A percentile compares a stretch with the other conserved stretches of the same genome.
Evolutionary conservation across 768 basidiomycete species (phyloP).

Genomic region (Agaricus sinodeliciosus): DNA sequence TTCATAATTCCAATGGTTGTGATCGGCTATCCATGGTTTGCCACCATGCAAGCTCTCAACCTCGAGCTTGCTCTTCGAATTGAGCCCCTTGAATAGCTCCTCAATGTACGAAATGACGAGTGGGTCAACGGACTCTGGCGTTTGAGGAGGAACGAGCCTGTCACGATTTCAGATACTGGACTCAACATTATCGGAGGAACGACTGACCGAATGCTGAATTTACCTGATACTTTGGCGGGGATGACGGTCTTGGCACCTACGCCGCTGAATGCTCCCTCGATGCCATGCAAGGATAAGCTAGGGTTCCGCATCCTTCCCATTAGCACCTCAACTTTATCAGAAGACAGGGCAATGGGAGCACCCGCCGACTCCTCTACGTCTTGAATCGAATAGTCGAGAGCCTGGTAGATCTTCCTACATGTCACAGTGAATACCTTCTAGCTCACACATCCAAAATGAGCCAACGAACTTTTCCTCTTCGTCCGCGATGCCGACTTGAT

Average conservation of each 20-base stretch:
- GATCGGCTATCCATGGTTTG: constrained; percentile 83
- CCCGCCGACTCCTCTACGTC: constrained; percentile 78
- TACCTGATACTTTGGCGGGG: constrained; percentile 81
- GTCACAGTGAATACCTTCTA: neutral
- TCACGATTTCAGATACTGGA: neutral
- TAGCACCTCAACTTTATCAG: constrained; percentile 70
- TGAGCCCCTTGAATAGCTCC: constrained; percentile 78
- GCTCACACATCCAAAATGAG: neutral
- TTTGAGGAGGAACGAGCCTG: constrained; percentile 82
- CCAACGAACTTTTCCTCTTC: constrained; percentile 56
- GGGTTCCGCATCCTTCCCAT: constrained; percentile 95
- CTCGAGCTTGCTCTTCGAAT: constrained; percentile 74
- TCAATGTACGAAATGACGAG: constrained; percentile 67
- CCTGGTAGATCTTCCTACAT: constrained; percentile 59
- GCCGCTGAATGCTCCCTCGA: constrained; percentile 89
- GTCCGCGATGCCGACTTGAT: constrained; percentile 70
- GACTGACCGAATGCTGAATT: constrained; percentile 86
- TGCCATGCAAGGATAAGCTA: constrained; percentile 87
- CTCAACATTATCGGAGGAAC: neutral
- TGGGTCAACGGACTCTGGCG: constrained; percentile 65
- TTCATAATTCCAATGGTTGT: constrained; percentile 88
- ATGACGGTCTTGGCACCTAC: constrained; percentile 90
- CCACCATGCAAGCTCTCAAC: constrained; percentile 76
- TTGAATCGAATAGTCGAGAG: constrained; percentile 61
- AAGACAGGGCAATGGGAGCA: constrained; percentile 64